phyloP scores from a whole-genome alignment of 1,284 basidiomycete genomes.

The Ceratobasidium sp. region DNA sequence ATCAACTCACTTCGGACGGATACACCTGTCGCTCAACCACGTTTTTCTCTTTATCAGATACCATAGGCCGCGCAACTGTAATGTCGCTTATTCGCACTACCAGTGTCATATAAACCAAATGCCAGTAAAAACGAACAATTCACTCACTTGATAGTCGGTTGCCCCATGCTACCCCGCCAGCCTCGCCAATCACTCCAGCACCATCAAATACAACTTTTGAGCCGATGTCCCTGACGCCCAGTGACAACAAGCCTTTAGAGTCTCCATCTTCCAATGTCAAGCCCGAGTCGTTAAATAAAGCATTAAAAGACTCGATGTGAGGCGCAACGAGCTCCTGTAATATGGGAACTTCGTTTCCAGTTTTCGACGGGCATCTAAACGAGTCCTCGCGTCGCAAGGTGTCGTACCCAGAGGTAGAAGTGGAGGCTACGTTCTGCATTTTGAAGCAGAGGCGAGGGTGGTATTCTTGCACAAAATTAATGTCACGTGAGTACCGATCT shows the following conservation, averaged over 20 bases:
- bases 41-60: conserved; percentile 83
- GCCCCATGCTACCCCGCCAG: conserved; percentile 72
- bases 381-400: conserved; percentile 85
- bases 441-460: not conserved
- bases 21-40: conserved; percentile 82
- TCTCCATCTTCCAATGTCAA: conserved; percentile 76
- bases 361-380: conserved; percentile 81
- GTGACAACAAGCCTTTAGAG: conserved; percentile 81
- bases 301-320: conserved; percentile 97
- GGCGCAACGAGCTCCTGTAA: conserved; percentile 94
- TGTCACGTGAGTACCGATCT: conserved; percentile 33
- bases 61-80: conserved; percentile 86
- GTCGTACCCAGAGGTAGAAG: conserved; percentile 64
- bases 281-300: conserved; percentile 89
- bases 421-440: conserved; percentile 29
- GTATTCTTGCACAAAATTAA: conserved; percentile 36
- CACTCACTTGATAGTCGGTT: conserved; percentile 60
- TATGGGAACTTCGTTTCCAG: conserved; percentile 78
- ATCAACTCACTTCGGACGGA: conserved; percentile 80
- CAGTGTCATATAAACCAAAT: not conserved
- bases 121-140: conserved; percentile 34
- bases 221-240: conserved; percentile 86
- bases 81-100: conserved; percentile 92
- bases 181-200: conserved; percentile 64
- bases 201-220: conserved; percentile 94